Base-by-base conservation (phyloP, 495 filamentous ascomycete genomes). In the Penicillium simplicissimum region DNA sequence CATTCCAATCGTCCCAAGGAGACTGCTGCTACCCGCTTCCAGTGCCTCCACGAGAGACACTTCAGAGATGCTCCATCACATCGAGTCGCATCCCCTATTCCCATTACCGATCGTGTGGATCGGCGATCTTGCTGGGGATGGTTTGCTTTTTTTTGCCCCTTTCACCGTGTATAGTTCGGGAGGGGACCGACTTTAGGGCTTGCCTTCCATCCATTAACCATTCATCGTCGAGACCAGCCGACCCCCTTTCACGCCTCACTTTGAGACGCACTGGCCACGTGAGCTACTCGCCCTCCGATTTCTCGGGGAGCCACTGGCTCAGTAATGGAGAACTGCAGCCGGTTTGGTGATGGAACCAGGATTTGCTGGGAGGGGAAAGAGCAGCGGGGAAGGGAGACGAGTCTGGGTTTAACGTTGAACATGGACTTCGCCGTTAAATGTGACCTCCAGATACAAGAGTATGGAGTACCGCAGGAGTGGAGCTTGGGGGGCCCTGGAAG, bases 201-300 rank as follows among this genome's bases (percentile, higher is more conserved):
- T 37, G 5, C 51, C 33, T 19, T 10, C 51, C n/a, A 17, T n/a
- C 34, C 33, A 53, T 53, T 34, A 53, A 37, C 51, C 34, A 35
- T 52, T 52, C 28, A 35, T 52, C 33, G 25, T 33, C 28, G 15
- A 35, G 28, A 35, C 49, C 15, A 28, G 36, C 14, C 36, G 47
- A 59, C 48, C 57, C 57, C 45, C 57, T 40, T 34, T 34, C 14
- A 52, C 64, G 64, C 64, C 64, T 66, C 64, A 66, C 64, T 66
- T 66, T 66, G 48, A 49, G 40, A 58, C 65, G 66, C 66, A 68
- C 48, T 62, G 66, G 62, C 66, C 66, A 68, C 62, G 61, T 59
- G 65, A 67, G 62, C 28, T 33, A 35, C 34, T 58, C 51, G 53
- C 51, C 54, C 60, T 49, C 37, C 25, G 21, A 59, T 64, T 65